phyloP scores from a whole-genome alignment of 139 green algal genomes.

The Diplosphaera chodatii region DNA sequence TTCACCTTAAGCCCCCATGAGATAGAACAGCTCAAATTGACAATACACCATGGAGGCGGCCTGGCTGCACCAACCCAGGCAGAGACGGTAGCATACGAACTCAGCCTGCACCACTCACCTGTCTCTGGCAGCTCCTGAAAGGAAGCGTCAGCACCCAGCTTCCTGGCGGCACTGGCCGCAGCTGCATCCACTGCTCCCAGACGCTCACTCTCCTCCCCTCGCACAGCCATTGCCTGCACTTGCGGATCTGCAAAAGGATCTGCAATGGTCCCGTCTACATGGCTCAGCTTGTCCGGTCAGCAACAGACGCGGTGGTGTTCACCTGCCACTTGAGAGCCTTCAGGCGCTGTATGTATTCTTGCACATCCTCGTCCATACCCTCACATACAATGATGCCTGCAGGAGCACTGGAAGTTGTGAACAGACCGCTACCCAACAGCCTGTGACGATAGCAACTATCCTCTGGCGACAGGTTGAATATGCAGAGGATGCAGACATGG shows the following conservation, averaged over 20 bases:
- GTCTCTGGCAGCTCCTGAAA: constrained; percentile 54
- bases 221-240: constrained; percentile 55
- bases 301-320: constrained; percentile 11
- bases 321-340: constrained; percentile 8
- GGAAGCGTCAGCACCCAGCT: neutral
- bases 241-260: constrained; percentile 6
- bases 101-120: no score
- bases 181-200: neutral
- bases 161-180: neutral
- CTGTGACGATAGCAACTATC: neutral
- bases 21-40: no score
- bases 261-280: no score
- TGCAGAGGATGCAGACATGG: neutral
- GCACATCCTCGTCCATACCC: constrained; percentile 8
- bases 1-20: no score
- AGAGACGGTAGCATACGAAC: no score
- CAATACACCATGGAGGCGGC: no score
- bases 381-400: neutral
- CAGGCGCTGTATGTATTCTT: constrained; percentile 11
- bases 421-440: no score
- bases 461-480: neutral
- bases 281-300: no score
- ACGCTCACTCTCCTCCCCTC: constrained; percentile 26
- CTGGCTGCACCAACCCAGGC: no score
- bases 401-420: no score